These are phyloP conservation scores for Picea sitchensis DNA, from an alignment of 75 land plant species.

Conservation along the genomic window DNA sequence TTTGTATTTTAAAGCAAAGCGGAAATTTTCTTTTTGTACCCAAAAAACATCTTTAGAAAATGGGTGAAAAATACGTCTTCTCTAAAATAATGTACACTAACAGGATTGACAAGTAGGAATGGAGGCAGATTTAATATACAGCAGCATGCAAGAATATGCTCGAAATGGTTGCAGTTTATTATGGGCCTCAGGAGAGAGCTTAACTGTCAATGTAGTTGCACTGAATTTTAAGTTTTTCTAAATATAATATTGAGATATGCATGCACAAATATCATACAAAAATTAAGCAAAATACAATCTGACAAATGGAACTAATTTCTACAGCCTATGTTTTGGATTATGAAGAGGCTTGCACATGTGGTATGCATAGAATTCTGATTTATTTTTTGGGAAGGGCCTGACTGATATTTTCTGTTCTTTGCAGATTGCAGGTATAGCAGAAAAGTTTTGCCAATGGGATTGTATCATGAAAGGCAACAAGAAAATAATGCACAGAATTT, in stretches of 20 bases:
- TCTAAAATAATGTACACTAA: no score
- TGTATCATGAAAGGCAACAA: not conserved
- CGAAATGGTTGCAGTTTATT: not conserved
- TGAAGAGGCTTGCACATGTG: not conserved
- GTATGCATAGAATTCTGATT: not conserved
- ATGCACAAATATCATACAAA: not conserved
- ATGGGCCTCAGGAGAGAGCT: not conserved
- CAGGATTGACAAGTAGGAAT: no score
- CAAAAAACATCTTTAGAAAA: no score
- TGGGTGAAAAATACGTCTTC: no score
- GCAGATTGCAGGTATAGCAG: conserved; percentile 1
- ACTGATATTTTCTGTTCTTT: not conserved
- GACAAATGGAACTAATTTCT: no score
- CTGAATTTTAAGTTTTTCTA: not conserved
- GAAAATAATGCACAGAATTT: not conserved
- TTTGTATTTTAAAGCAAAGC: no score
- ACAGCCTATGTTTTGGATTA: not conserved
- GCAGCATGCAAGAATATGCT: no score
- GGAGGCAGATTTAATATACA: no score
- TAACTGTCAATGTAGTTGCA: not conserved
- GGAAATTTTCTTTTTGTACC: no score
- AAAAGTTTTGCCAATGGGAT: not conserved
- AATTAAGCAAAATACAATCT: no score
- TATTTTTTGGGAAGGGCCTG: not conserved
- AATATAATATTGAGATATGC: not conserved